These are phyloP conservation scores for Oryza australiensis DNA, from an alignment of 176 grass and related monocot species.

Conservation along the genomic window DNA sequence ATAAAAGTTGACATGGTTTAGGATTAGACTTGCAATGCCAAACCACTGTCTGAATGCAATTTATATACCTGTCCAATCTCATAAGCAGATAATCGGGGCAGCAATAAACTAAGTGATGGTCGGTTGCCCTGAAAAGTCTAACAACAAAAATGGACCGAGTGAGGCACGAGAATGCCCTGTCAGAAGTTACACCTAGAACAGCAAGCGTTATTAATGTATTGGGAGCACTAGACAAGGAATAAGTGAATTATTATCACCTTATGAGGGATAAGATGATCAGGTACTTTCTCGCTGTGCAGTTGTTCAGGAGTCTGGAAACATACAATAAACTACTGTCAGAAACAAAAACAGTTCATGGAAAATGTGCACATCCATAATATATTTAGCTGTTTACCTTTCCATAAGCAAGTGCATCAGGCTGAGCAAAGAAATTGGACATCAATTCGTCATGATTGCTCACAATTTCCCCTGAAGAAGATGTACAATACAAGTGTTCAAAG, in stretches of 20 bases:
- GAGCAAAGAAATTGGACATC: conserved; percentile 99
- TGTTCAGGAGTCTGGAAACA: conserved; percentile 85
- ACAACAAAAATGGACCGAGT: conserved; percentile 9
- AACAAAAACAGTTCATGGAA: conserved; percentile 28
- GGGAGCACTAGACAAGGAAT: not conserved
- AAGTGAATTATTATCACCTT: conserved; percentile 55
- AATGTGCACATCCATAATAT: not conserved
- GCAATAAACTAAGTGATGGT: conserved; percentile 84
- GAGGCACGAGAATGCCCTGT: not conserved
- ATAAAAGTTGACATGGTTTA: not conserved
- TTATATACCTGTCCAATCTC: conserved; percentile 78
- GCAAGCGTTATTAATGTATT: conserved; percentile 7
- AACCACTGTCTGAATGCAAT: conserved; percentile 18
- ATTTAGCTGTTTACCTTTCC: conserved; percentile 68
- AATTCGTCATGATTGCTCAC: conserved; percentile 97
- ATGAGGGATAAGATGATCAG: conserved; percentile 77
- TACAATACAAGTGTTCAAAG: conserved; percentile 33
- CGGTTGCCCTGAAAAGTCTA: conserved; percentile 88
- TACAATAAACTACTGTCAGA: conserved; percentile 2
- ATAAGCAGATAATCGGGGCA: conserved; percentile 77
- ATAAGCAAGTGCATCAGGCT: conserved; percentile 99
- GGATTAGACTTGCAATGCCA: conserved; percentile 10
- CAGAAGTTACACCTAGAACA: conserved; percentile 30
- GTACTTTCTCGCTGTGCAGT: conserved; percentile 66
- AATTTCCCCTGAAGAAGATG: conserved; percentile 62